phyloP scores from a whole-genome alignment of 257 asterid species.

The Gentiana straminea region DNA sequence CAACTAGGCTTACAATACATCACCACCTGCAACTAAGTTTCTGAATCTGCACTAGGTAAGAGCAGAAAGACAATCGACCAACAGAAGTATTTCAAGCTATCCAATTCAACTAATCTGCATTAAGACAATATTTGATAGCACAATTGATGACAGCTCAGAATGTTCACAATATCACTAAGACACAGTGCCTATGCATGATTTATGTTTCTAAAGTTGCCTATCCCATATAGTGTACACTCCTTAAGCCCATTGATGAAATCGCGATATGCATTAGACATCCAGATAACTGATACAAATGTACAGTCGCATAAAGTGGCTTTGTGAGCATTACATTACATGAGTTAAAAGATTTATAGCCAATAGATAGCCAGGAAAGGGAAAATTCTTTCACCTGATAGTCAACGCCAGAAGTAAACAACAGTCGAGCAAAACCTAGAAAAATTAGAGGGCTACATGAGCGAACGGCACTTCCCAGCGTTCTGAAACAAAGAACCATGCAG shows the following conservation, averaged over 20 bases:
- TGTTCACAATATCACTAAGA: too few species aligned
- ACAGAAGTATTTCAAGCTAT: too few species aligned
- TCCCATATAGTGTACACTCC: background rate
- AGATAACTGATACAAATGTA: too few species aligned
- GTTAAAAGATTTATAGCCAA: constrained; percentile 1
- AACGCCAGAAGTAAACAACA: constrained; percentile 61
- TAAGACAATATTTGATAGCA: too few species aligned
- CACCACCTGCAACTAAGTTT: background rate
- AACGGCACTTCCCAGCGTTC: constrained; percentile 46
- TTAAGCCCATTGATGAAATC: background rate
- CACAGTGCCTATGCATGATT: too few species aligned
- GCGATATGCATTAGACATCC: too few species aligned
- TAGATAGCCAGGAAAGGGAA: background rate
- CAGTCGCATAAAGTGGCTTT: too few species aligned
- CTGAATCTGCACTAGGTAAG: too few species aligned
- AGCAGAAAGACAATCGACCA: too few species aligned
- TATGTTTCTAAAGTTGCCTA: background rate
- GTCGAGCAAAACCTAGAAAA: constrained; percentile 80
- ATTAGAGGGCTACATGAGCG: constrained; percentile 66
- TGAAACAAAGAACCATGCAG: constrained; percentile 12
- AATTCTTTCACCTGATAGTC: constrained; percentile 61
- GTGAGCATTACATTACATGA: constrained; percentile 4
- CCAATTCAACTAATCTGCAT: too few species aligned
- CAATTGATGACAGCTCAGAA: too few species aligned
- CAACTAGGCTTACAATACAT: too few species aligned